Conservation (phyloP, 768 basidiomycete species). For the Clavaria fumosa region DNA sequence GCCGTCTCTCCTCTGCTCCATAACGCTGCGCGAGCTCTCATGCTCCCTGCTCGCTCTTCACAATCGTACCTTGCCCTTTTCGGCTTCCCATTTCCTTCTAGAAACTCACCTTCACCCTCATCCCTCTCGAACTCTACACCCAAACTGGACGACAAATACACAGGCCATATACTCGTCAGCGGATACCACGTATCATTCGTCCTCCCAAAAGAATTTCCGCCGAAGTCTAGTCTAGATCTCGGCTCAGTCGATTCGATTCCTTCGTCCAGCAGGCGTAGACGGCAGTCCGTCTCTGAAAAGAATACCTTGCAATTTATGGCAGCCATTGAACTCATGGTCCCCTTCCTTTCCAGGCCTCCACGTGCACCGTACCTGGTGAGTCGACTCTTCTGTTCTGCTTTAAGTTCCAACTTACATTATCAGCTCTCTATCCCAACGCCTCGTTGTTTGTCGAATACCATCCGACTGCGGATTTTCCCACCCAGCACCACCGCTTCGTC, state of each 20-base stretch:
- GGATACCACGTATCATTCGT: constrained; percentile 66
- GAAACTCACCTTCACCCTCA: constrained; percentile 16
- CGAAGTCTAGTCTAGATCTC: constrained; percentile 15
- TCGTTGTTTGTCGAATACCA: constrained; percentile 61
- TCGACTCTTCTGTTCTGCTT: constrained; percentile 4
- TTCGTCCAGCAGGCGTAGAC: constrained; percentile 24
- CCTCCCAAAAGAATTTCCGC: constrained; percentile 49
- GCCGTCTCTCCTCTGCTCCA: constrained; percentile 45
- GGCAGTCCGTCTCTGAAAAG: constrained; percentile 43
- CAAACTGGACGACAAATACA: constrained; percentile 50
- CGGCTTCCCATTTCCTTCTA: constrained; percentile 21
- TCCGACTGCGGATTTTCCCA: constrained; percentile 61
- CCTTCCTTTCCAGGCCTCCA: constrained; percentile 51
- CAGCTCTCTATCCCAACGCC: constrained; percentile 69
- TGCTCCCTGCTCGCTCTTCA: constrained; percentile 41
- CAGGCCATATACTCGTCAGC: constrained; percentile 62
- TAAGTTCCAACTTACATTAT: neutral
- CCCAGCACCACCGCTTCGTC: constrained; percentile 39
- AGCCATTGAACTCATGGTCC: constrained; percentile 62
- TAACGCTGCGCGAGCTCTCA: constrained; percentile 54
- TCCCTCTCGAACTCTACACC: constrained; percentile 18
- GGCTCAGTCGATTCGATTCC: constrained; percentile 7
- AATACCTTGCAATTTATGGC: constrained; percentile 64
- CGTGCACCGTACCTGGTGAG: constrained; percentile 60
- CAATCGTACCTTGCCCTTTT: constrained; percentile 49